phyloP scores from a whole-genome alignment of 768 basidiomycete genomes.

The Russula emetica region DNA sequence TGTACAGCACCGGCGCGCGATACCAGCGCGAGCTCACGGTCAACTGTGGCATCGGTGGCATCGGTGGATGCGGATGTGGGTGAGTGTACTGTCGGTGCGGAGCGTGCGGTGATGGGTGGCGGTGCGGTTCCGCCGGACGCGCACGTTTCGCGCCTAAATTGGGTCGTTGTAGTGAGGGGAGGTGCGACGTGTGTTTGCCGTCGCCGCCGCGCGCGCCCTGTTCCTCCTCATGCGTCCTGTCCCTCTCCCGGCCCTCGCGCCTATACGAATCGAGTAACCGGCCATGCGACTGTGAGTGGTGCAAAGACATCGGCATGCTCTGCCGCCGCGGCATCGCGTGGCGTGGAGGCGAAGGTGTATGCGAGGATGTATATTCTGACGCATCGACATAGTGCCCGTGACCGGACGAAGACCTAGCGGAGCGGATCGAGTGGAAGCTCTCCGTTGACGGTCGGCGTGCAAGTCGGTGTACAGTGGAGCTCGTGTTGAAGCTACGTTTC shows the following conservation, averaged over 20 bases:
- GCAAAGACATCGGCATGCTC: constrained; percentile 45
- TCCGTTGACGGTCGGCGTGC: constrained; percentile 38
- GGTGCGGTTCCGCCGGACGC: constrained; percentile 11
- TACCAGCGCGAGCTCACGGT: constrained; percentile 26
- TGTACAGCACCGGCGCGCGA: constrained; percentile 46
- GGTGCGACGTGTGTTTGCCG: constrained; percentile 2
- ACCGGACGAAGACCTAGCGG: constrained; percentile 32
- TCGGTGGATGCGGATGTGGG: constrained; percentile 21
- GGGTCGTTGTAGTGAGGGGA: constrained; percentile 13
- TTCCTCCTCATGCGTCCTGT: constrained; percentile 12
- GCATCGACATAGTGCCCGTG: constrained; percentile 34
- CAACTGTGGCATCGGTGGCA: constrained; percentile 23
- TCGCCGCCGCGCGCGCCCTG: background rate
- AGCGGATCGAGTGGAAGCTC: constrained; percentile 39
- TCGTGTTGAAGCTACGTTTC: constrained; percentile 22
- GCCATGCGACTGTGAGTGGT: constrained; percentile 33
- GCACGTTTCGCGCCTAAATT: constrained; percentile 16
- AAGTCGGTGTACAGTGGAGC: constrained; percentile 24
- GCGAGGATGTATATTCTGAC: constrained; percentile 30
- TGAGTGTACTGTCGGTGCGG: constrained; percentile 29
- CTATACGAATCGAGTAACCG: constrained; percentile 28
- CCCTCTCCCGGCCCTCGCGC: constrained; percentile 22
- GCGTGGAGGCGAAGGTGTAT: constrained; percentile 10
- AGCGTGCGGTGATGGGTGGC: constrained; percentile 22
- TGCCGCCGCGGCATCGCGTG: constrained; percentile 40